Evolutionary conservation across 2,329 filamentous ascomycete genomes (phyloP), one percentile per base, ranked within the genome.

Genomic region (Trichoderma simmonsii): DNA sequence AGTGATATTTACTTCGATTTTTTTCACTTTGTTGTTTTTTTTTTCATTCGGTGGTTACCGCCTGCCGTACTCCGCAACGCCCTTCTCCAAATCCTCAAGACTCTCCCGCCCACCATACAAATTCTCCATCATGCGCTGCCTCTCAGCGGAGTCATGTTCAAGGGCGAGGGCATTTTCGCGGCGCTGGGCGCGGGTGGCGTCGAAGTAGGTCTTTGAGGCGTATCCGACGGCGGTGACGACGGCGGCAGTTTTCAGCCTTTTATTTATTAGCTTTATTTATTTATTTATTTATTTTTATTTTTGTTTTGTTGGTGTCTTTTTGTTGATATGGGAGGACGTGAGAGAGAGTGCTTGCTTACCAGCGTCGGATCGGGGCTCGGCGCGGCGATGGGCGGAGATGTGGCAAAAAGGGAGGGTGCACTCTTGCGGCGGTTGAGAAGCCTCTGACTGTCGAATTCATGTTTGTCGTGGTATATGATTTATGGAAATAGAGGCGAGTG

Each of bases 61-160:
- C 73, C 78, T 79, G 75, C 85, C 84, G 75, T 87, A 87, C 30
- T 82, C 81, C 66, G 81, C 78, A 67, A 87, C 80, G 2, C 86
- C 86, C 60, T 81, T 83, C 76, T 87, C 84, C 36, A 87, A 79
- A 73, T 83, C 83, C 30, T 83, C 82, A 4, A 87, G 79, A 73
- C 82, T 86, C 32, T 83, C 83, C 15, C 85, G 82, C 73, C 85
- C 85, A 61, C 86, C 85, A 72, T 87, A 87, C 71, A 85, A 82
- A 43, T 86, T 82, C 78, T 86, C 80, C 73, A 87, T 78, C 70
- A 84, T 79, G 24, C 78, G 78, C 73, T 79, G 80, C 66, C 77
- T 78, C 66, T 81, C 80, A n/a, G 75, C 76, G 48, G 80, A 80
- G 57, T 81, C 75, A 70, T 78, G 78, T 71, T 84, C 81, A 21